Evolutionary conservation across 768 basidiomycete species (phyloP).

Genomic region (Boletus insuetus): DNA sequence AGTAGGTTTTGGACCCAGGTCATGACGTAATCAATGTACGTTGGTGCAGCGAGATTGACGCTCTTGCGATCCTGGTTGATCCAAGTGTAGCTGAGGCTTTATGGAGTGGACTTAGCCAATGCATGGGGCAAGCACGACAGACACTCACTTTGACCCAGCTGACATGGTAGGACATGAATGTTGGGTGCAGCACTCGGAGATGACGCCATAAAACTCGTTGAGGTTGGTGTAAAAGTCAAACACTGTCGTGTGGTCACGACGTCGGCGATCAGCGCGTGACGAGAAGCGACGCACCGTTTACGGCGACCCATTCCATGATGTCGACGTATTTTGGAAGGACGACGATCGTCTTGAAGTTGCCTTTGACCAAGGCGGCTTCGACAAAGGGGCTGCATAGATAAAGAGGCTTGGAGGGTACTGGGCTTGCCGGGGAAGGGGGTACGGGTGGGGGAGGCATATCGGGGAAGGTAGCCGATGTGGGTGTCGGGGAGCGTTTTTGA

Average conservation of each 20-base stretch:
- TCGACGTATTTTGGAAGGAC: slow-evolving; percentile 94
- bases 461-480: slow-evolving; percentile 61
- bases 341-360: slow-evolving; percentile 98
- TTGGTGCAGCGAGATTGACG: slow-evolving; percentile 85
- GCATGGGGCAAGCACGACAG: neutral
- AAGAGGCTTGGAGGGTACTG: slow-evolving; percentile 52
- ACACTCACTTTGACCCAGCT: slow-evolving; percentile 74
- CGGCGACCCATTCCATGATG: slow-evolving; percentile 96
- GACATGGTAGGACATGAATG: slow-evolving; percentile 91
- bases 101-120: neutral
- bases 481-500: slow-evolving; percentile 72
- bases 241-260: slow-evolving; percentile 45
- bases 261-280: neutral
- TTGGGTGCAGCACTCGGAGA: slow-evolving; percentile 90
- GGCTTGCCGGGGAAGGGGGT: slow-evolving; percentile 37
- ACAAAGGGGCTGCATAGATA: slow-evolving; percentile 95
- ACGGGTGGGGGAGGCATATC: slow-evolving; percentile 43
- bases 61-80: slow-evolving; percentile 88
- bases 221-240: slow-evolving; percentile 97
- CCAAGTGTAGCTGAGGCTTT: slow-evolving; percentile 92
- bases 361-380: slow-evolving; percentile 93
- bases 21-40: slow-evolving; percentile 98
- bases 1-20: slow-evolving; percentile 93
- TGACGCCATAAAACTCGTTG: slow-evolving; percentile 93
- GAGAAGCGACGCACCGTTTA: slow-evolving; percentile 69